Percentiles rank a stretch among this genome's conserved stretches.
These are phyloP conservation scores for Dioscorea cayenensis DNA, from an alignment of 116 monocot genomes.

Conservation along the genomic window DNA sequence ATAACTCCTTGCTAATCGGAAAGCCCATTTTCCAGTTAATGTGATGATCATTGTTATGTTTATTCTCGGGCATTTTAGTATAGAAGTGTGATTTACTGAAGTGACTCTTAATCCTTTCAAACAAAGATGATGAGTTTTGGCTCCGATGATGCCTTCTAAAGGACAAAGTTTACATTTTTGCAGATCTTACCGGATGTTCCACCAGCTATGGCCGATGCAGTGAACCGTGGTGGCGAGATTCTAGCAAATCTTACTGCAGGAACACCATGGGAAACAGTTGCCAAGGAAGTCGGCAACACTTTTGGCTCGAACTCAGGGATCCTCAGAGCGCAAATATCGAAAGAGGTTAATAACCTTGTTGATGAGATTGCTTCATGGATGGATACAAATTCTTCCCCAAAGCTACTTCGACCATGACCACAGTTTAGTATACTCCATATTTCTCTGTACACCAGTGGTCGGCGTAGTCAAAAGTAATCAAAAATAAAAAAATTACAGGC, in stretches of 20 bases:
- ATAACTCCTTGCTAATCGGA: neutral
- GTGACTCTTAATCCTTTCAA: too few relatives aligned
- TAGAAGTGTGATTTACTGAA: too few relatives aligned
- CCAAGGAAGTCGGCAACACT: constrained; percentile 65
- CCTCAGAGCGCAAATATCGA: constrained; percentile 49
- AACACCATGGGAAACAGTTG: constrained; percentile 85
- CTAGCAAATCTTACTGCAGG: constrained; percentile 69
- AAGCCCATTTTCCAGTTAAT: neutral
- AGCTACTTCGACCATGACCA: constrained; percentile 7
- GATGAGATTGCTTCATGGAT: constrained; percentile 70
- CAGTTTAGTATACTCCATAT: too few relatives aligned
- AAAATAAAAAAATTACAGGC: too few relatives aligned
- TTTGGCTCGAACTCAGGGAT: constrained; percentile 54
- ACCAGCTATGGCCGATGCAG: constrained; percentile 90
- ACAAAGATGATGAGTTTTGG: too few relatives aligned
- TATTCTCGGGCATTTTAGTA: too few relatives aligned
- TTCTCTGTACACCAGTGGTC: too few relatives aligned
- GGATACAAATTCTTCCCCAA: constrained; percentile 38
- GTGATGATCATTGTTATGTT: too few relatives aligned
- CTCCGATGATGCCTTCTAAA: too few relatives aligned
- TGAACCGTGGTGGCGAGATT: constrained; percentile 76
- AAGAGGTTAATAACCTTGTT: constrained; percentile 55
- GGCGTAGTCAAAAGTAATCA: too few relatives aligned
- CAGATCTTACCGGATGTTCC: constrained; percentile 83
- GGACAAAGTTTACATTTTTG: neutral